Evolutionary conservation across 805 yeast genomes (phyloP).

Genomic region (Cyberlindnera mississippiensis): DNA sequence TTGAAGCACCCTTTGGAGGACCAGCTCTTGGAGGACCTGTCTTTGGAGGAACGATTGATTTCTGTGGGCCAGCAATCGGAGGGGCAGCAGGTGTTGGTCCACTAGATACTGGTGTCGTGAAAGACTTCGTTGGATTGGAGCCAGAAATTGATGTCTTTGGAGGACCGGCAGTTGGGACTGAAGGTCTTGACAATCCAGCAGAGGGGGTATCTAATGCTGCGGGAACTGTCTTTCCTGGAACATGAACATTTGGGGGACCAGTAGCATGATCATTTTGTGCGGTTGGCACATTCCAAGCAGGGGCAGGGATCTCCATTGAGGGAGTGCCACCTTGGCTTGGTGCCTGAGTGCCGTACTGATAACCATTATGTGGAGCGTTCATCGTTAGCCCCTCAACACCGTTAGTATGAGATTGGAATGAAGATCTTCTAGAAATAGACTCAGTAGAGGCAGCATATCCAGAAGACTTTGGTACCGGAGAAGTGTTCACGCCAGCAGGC

Average conservation of each 20-base stretch:
- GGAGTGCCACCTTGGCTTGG: constrained; percentile 1
- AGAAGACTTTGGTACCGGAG: constrained; percentile 18
- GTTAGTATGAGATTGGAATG: constrained; percentile 17
- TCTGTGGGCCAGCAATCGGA: neutral
- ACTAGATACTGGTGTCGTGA: too few relatives aligned
- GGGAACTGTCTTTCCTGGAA: neutral
- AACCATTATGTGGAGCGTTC: constrained; percentile 1
- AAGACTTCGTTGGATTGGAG: too few relatives aligned
- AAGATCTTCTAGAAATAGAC: constrained; percentile 23
- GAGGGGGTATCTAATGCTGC: neutral
- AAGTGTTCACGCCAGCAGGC: constrained; percentile 2
- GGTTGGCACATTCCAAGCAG: neutral
- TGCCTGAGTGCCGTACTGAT: neutral
- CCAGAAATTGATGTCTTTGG: neutral
- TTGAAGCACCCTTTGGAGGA: constrained; percentile 4
- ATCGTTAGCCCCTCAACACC: constrained; percentile 10
- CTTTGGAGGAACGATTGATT: constrained; percentile 1
- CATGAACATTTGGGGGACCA: neutral
- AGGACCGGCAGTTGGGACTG: constrained; percentile 1
- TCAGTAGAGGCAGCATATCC: constrained; percentile 15
- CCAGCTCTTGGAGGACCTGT: constrained; percentile 2
- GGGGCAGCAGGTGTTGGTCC: neutral
- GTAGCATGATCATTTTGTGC: neutral
- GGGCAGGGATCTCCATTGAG: neutral
- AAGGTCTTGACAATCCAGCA: too few relatives aligned